Conservation (phyloP, 2,329 filamentous ascomycete genomes). For the Botryotinia calthae region DNA sequence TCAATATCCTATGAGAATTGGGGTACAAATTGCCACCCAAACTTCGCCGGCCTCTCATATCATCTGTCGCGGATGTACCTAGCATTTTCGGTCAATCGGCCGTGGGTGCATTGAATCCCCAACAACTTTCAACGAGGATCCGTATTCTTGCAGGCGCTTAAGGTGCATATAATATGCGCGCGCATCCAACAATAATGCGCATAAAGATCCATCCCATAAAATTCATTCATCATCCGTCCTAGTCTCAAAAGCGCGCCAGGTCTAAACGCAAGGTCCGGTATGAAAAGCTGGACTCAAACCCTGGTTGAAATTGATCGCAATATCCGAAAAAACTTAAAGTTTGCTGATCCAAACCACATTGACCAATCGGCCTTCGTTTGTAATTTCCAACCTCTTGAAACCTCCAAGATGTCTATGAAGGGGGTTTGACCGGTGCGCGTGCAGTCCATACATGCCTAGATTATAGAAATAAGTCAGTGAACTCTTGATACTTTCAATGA, state of each 20-base stretch:
- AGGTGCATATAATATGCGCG: slow-evolving; percentile 22
- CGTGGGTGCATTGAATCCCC: not conserved
- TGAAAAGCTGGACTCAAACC: slow-evolving; percentile 11
- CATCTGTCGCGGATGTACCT: slow-evolving; percentile 5
- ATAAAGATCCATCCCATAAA: slow-evolving; percentile 4
- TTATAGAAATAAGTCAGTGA: not conserved
- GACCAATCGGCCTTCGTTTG: not conserved
- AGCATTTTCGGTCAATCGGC: slow-evolving; percentile 8
- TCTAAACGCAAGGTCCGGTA: not conserved
- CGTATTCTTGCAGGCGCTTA: slow-evolving; percentile 23
- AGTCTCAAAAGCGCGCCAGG: slow-evolving; percentile 1
- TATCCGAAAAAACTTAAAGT: slow-evolving; percentile 8
- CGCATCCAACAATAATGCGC: slow-evolving; percentile 17
- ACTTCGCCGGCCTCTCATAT: not conserved
- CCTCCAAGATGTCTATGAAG: not conserved
- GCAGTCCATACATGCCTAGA: slow-evolving; percentile 38
- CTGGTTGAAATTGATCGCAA: slow-evolving; percentile 13
- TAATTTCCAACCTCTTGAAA: not conserved
- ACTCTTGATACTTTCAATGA: slow-evolving; percentile 17
- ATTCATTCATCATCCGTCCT: not conserved
- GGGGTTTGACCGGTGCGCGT: slow-evolving; percentile 27
- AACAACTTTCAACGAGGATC: slow-evolving; percentile 9
- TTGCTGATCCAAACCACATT: not conserved
- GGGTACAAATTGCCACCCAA: not conserved
- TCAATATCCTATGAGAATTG: slow-evolving; percentile 11